Base-by-base conservation (phyloP, 148 eudicot genomes). In the Chenopodium berlandieri region DNA sequence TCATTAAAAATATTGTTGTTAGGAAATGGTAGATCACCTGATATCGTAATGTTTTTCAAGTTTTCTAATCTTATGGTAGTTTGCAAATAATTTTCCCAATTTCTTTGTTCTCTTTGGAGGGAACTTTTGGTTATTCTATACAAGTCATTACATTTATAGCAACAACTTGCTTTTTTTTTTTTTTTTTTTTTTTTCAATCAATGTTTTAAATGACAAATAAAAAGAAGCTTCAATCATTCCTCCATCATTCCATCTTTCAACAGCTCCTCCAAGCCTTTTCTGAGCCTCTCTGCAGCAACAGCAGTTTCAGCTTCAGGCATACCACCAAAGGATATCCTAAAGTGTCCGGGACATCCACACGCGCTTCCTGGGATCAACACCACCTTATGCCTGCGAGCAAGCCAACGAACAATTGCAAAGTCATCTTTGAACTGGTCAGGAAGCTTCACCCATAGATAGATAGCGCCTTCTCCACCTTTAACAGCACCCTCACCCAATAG, bases 381-480 rank as follows among this genome's bases (percentile, higher is more conserved):
- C 54, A 97, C 68, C 72, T 87, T 72, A 40, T 96, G 99, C 69
- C 86, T 88, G 22, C 78, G 86, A 47, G 97, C 99, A 17, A 96
- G 88, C 99, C 99, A 96, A 31, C 88, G 87, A 31, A 96, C 91
- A 1, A 94, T 92, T 76, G 88, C 86, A 83, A 88, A 90, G 84
- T 94, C 99, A 11, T 92, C 85, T 3, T 52, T 12, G 73, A 79
- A 86, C 50, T 82, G 47, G 9, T 88, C 90, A 0, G 99, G 99
- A 46, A 96, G 98, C 87, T 88, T 92, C 19, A 92, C 99, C 97
- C 99, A 96, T 17, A 94, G 86, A 80, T 94, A 96, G 23, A 96
- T 96, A 7, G 99, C 98, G 7, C 99, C 99, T 91, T 96, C 99
- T 83, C 99, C 98, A 37, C 99, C 99, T 87, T 88, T 90, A 65